Percentiles rank a stretch among this genome's conserved stretches.
These are phyloP conservation scores for Hyaloperonospora brassicae DNA, from an alignment of 352 stramenopile species.

Conservation along the genomic window DNA sequence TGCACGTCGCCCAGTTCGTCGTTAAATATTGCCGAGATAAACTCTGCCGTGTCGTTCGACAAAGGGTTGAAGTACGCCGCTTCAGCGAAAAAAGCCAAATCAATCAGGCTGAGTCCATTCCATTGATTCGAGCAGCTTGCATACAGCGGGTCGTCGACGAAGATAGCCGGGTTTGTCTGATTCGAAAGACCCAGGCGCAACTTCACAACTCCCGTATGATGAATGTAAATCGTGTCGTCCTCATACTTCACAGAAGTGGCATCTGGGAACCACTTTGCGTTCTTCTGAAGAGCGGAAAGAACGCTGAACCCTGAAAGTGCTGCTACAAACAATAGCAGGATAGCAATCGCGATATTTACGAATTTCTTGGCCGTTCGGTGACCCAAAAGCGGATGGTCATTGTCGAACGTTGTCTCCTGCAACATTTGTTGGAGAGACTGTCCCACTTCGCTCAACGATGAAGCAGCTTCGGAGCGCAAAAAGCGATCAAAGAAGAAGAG, in stretches of 20 bases:
- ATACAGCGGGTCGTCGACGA: slow-evolving; percentile 47
- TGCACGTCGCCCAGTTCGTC: slow-evolving; percentile 35
- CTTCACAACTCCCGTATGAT: slow-evolving; percentile 81
- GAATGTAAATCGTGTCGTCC: slow-evolving; percentile 65
- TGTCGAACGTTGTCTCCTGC: slow-evolving; percentile 37
- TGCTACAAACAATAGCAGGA: slow-evolving; percentile 62
- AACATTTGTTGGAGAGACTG: slow-evolving; percentile 60
- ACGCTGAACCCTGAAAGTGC: slow-evolving; percentile 72
- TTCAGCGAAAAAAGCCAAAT: slow-evolving; percentile 80
- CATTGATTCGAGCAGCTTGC: slow-evolving; percentile 70
- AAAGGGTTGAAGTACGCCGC: slow-evolving; percentile 84
- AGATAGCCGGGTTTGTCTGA: slow-evolving; percentile 31
- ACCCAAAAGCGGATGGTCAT: slow-evolving; percentile 36
- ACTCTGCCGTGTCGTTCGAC: slow-evolving; percentile 63
- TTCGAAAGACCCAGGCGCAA: slow-evolving; percentile 65
- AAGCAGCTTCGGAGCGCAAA: slow-evolving; percentile 44
- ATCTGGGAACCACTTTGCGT: slow-evolving; percentile 70
- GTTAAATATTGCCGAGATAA: slow-evolving; percentile 63
- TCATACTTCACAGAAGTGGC: slow-evolving; percentile 61
- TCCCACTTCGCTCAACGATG: slow-evolving; percentile 42
- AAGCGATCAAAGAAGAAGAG: slow-evolving; percentile 76
- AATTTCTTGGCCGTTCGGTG: slow-evolving; percentile 56
- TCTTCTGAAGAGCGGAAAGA: slow-evolving; percentile 62
- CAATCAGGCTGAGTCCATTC: slow-evolving; percentile 66
- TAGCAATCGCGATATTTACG: slow-evolving; percentile 47